Evolutionary conservation across 768 basidiomycete genomes (phyloP).

Genomic region (Macrolepiota fuliginosa): DNA sequence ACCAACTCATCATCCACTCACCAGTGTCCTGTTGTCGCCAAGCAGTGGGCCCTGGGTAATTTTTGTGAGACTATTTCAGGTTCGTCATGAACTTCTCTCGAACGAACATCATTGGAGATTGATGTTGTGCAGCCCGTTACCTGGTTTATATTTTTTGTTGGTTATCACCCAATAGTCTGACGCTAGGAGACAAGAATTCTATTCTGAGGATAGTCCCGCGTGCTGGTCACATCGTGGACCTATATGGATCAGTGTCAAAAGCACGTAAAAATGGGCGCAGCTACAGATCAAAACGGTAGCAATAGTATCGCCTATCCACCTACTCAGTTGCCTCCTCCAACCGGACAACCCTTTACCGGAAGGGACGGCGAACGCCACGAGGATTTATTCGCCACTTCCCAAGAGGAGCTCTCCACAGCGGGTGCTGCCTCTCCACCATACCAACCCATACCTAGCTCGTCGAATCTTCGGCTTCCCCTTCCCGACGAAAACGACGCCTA

Average conservation of each 20-base stretch:
- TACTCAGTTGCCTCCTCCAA: not conserved
- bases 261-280: not conserved
- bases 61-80: not conserved
- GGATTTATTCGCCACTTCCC: slow-evolving; percentile 11
- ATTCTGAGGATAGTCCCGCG: not conserved
- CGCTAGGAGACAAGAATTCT: not conserved
- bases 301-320: not conserved
- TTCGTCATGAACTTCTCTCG: not conserved
- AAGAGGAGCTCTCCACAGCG: slow-evolving; percentile 5
- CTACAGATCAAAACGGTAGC: not conserved
- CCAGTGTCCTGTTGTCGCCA: not conserved
- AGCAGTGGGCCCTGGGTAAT: too few relatives aligned
- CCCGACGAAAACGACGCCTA: slow-evolving; percentile 16
- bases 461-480: slow-evolving; percentile 19
- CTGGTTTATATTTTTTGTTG: not conserved
- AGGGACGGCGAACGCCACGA: not conserved
- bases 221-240: not conserved
- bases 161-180: not conserved
- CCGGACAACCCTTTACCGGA: not conserved
- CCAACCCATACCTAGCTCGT: slow-evolving; percentile 29
- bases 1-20: not conserved
- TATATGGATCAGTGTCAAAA: not conserved
- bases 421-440: slow-evolving; percentile 35
- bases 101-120: not conserved
- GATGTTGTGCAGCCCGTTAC: not conserved